Evolutionary conservation across 495 filamentous ascomycete species (phyloP).

Genomic region (Jackrogersella multiformis): DNA sequence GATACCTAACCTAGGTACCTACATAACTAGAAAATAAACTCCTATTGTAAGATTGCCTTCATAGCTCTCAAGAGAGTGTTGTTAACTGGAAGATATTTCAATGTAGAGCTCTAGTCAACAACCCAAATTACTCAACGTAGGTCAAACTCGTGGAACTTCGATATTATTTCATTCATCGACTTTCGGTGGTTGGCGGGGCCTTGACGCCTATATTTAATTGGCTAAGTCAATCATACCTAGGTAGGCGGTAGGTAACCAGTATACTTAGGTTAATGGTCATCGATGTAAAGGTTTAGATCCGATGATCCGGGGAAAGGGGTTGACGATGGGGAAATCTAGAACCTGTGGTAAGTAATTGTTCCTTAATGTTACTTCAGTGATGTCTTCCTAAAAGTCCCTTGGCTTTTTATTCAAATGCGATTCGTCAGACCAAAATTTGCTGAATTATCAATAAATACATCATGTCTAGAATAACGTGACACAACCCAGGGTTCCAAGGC

Average conservation of each 20-base stretch:
- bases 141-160: background rate
- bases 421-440: background rate
- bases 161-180: background rate
- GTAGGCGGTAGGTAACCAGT: background rate
- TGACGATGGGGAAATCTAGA: background rate
- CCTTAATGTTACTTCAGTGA: background rate
- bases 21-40: too few species aligned
- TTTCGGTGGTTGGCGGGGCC: background rate
- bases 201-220: too few species aligned
- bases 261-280: background rate
- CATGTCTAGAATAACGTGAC: conserved; percentile 18
- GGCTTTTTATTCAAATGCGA: background rate
- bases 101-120: background rate
- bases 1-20: background rate
- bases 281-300: background rate
- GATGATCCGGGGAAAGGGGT: background rate
- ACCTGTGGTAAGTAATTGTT: background rate
- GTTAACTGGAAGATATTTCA: background rate
- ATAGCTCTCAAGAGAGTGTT: background rate
- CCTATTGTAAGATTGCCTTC: background rate
- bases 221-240: background rate
- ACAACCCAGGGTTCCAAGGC: conserved; percentile 3
- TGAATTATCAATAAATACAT: conserved; percentile 5
- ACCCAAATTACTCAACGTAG: background rate
- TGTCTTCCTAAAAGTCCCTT: background rate